Evolutionary conservation across 331 rosid species (phyloP).

Genomic region (Stylosanthes scabra): DNA sequence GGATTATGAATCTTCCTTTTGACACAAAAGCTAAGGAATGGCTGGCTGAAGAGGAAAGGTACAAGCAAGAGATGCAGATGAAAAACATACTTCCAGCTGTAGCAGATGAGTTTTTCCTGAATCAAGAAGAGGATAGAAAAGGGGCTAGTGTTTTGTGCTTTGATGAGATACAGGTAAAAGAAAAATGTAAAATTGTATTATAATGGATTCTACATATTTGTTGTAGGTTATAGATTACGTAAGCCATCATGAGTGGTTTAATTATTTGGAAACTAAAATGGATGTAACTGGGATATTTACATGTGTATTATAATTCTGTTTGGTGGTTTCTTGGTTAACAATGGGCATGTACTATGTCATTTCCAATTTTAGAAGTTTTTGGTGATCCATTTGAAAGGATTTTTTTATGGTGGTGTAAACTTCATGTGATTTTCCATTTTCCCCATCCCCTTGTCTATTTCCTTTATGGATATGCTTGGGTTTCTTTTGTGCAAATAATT

Average conservation of each 20-base stretch:
- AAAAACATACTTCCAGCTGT: slow-evolving; percentile 93
- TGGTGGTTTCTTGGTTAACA: slow-evolving; percentile 17
- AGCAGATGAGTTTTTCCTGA: slow-evolving; percentile 83
- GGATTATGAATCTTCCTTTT: slow-evolving; percentile 90
- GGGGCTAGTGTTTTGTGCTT: slow-evolving; percentile 97
- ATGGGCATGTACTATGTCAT: neutral
- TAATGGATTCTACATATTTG: slow-evolving; percentile 17
- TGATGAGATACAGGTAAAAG: slow-evolving; percentile 90
- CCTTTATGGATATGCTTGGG: neutral
- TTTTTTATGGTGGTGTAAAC: slow-evolving; percentile 19
- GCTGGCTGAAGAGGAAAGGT: slow-evolving; percentile 89
- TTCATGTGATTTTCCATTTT: slow-evolving; percentile 30
- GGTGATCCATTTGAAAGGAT: slow-evolving; percentile 31
- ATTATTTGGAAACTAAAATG: neutral
- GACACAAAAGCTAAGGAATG: slow-evolving; percentile 90
- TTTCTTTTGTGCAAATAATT: slow-evolving; percentile 8
- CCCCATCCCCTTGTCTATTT: neutral
- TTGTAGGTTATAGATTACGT: slow-evolving; percentile 6
- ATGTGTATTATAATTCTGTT: slow-evolving; percentile 11
- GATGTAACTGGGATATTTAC: slow-evolving; percentile 1
- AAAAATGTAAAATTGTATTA: slow-evolving; percentile 24
- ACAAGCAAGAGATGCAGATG: slow-evolving; percentile 86
- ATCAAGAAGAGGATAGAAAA: slow-evolving; percentile 57
- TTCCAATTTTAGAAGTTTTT: slow-evolving; percentile 29
- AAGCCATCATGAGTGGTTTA: slow-evolving; percentile 17